phyloP scores from a whole-genome alignment of 352 stramenopile genomes.

The Pseudoperonospora humuli region DNA sequence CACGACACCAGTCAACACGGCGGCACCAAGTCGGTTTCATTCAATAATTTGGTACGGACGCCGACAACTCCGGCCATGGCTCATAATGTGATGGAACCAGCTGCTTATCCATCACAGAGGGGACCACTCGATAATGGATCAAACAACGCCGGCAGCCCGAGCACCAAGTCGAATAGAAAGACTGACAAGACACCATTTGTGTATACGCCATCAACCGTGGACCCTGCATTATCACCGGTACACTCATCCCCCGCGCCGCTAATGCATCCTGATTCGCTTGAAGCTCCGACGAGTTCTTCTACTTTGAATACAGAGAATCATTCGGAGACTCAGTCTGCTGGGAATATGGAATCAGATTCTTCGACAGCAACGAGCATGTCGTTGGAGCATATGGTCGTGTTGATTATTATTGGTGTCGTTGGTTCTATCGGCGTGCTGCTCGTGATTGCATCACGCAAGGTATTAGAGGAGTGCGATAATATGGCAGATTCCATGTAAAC shows the following conservation, averaged over 20 bases:
- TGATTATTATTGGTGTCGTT: constrained; percentile 51
- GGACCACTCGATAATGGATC: background rate
- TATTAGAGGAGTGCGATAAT: constrained; percentile 43
- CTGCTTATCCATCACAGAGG: background rate
- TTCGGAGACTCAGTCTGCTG: no score
- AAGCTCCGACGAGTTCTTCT: constrained; percentile 1
- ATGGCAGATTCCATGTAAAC: constrained; percentile 21
- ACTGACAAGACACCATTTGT: background rate
- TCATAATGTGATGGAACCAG: background rate
- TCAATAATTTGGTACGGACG: constrained; percentile 11
- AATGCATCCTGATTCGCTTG: constrained; percentile 2
- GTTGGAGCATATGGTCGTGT: constrained; percentile 43
- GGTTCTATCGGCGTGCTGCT: constrained; percentile 41
- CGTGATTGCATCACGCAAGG: constrained; percentile 43
- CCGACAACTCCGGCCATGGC: background rate
- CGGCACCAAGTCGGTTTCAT: constrained; percentile 15
- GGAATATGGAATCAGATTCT: constrained; percentile 6
- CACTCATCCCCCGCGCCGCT: background rate
- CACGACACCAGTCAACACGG: constrained; percentile 2
- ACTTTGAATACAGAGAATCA: no score
- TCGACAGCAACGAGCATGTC: constrained; percentile 16
- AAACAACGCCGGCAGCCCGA: constrained; percentile 2
- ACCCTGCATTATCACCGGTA: background rate
- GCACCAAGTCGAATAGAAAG: constrained; percentile 8
- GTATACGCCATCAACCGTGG: background rate